Conservation (phyloP, 1,139 yeast species). For the Yamadazyma diddensiae region DNA sequence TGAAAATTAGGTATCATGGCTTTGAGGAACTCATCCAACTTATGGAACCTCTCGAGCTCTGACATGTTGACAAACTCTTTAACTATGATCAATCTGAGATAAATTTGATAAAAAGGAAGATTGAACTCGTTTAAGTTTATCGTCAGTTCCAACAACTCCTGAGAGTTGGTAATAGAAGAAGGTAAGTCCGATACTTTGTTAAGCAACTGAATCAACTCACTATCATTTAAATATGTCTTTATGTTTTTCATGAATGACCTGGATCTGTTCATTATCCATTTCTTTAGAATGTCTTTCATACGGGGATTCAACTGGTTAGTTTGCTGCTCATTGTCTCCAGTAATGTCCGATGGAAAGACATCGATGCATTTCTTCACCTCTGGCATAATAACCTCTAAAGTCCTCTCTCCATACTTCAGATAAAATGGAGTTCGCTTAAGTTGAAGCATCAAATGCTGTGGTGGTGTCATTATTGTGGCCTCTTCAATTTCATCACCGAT, state of each 20-base stretch:
- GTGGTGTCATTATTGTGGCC: constrained; percentile 8
- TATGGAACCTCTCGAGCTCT: constrained; percentile 11
- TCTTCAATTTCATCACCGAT: constrained; percentile 13
- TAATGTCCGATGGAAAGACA: no score
- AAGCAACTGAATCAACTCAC: constrained; percentile 21
- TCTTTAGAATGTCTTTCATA: constrained; percentile 13
- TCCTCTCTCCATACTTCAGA: constrained; percentile 4
- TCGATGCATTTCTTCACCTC: no score
- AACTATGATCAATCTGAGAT: constrained; percentile 24
- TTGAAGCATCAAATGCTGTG: constrained; percentile 18
- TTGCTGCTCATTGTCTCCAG: constrained; percentile 2
- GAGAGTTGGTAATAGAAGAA: constrained; percentile 11
- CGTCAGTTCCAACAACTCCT: constrained; percentile 20
- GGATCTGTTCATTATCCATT: constrained; percentile 20
- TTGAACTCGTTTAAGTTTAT: constrained; percentile 48
- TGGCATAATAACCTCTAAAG: constrained; percentile 12
- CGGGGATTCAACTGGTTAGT: constrained; percentile 2
- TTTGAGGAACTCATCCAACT: constrained; percentile 29
- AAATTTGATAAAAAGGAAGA: constrained; percentile 49
- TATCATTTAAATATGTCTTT: constrained; percentile 17
- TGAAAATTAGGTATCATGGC: constrained; percentile 41
- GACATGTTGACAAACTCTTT: constrained; percentile 16
- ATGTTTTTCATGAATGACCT: constrained; percentile 23
- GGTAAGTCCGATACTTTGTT: constrained; percentile 16
- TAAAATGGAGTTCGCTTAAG: constrained; percentile 10